Evolutionary conservation across 176 grass and related monocot genomes (phyloP).

Genomic region (Otatea glauca): DNA sequence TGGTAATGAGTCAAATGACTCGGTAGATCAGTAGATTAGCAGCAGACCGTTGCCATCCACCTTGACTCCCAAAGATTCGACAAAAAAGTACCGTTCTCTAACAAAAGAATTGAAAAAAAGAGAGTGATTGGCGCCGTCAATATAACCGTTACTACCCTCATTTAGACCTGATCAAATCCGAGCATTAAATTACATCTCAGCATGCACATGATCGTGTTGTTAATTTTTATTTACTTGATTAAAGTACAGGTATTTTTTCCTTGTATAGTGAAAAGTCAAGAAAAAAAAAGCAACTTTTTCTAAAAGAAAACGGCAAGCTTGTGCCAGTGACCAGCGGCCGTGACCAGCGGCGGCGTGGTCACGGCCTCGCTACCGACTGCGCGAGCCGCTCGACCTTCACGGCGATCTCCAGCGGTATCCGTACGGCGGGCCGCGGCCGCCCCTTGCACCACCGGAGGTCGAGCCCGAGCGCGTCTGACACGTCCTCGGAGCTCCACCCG

Average conservation of each 20-base stretch:
- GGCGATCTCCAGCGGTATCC: constrained; percentile 64
- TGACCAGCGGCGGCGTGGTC: constrained; percentile 12
- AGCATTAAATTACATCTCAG: constrained; percentile 46
- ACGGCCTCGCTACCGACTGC: constrained; percentile 44
- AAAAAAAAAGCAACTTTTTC: constrained; percentile 48
- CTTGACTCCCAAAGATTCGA: constrained; percentile 47
- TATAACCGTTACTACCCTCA: constrained; percentile 29
- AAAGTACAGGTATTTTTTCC: constrained; percentile 59
- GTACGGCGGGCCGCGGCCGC: constrained; percentile 31
- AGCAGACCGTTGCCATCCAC: constrained; percentile 35
- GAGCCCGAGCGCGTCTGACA: constrained; percentile 74
- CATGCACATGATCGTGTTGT: constrained; percentile 18
- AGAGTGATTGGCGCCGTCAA: background rate
- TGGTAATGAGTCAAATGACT: constrained; percentile 44
- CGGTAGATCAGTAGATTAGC: constrained; percentile 41
- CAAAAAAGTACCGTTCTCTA: constrained; percentile 12
- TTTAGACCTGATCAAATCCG: background rate
- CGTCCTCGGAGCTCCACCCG: constrained; percentile 84
- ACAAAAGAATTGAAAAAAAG: background rate
- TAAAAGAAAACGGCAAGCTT: background rate
- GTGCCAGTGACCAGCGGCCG: background rate
- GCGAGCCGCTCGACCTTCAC: constrained; percentile 68
- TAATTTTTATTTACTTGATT: constrained; percentile 52
- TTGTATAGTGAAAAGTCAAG: constrained; percentile 48
- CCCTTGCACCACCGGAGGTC: constrained; percentile 53